Conservation (phyloP, 1,284 basidiomycete genomes). For the Puccinia triticina region DNA sequence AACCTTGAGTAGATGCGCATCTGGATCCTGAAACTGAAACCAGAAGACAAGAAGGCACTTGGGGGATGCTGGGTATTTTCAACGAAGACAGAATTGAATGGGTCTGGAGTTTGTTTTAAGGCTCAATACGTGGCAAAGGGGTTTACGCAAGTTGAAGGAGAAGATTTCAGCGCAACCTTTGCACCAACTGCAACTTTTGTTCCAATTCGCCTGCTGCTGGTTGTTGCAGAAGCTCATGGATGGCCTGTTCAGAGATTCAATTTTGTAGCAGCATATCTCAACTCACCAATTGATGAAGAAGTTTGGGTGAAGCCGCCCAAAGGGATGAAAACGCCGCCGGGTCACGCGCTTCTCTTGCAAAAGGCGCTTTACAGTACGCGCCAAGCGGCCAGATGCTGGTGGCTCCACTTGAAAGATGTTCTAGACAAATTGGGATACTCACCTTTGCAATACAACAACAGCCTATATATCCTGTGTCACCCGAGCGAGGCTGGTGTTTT, state of each 20-base stretch:
- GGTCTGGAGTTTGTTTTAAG: not conserved
- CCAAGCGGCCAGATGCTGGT: constrained; percentile 28
- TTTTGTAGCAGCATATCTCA: not conserved
- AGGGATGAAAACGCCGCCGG: not conserved
- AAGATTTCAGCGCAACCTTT: not conserved
- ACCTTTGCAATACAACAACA: not conserved
- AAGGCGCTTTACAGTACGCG: constrained; percentile 9
- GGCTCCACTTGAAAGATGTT: not conserved
- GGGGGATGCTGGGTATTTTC: no score
- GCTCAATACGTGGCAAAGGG: not conserved
- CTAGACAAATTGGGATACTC: not conserved
- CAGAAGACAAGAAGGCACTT: no score
- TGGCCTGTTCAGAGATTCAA: not conserved
- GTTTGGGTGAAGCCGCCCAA: not conserved
- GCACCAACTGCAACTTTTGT: not conserved
- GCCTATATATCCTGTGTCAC: not conserved
- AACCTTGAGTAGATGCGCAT: no score
- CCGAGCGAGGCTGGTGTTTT: not conserved
- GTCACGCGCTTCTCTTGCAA: not conserved
- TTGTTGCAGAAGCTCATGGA: not conserved
- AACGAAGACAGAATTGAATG: no score
- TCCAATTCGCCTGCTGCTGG: not conserved
- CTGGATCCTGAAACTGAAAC: no score
- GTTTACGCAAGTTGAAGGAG: not conserved
- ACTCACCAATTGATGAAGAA: not conserved